Percentiles rank a stretch among this genome's conserved stretches.
These are phyloP conservation scores for Aspergillus japonicus DNA, from an alignment of 2,329 filamentous ascomycete genomes.

Conservation along the genomic window DNA sequence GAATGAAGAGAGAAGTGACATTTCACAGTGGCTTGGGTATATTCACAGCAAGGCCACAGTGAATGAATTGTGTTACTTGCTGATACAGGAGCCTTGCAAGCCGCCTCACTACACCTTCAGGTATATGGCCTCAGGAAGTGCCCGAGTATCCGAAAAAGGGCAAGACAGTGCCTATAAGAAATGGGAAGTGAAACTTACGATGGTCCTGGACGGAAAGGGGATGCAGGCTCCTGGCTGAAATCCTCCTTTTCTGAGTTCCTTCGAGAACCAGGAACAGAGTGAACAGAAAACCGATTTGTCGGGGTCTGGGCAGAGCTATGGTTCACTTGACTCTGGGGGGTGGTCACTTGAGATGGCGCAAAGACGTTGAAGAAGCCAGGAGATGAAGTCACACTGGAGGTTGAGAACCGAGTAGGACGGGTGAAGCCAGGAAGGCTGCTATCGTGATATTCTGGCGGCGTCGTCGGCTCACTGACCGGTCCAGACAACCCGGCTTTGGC, in stretches of 20 bases:
- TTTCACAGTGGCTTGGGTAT: background rate
- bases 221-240: conserved; percentile 60
- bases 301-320: conserved; percentile 51
- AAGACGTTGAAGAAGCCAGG: conserved; percentile 72
- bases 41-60: background rate
- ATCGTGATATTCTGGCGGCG: conserved; percentile 88
- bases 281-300: conserved; percentile 69
- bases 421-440: conserved; percentile 78
- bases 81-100: background rate
- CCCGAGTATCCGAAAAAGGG: background rate
- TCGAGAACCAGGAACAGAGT: conserved; percentile 81
- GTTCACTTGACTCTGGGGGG: conserved; percentile 66
- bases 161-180: background rate
- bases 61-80: conserved; percentile 1
- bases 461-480: conserved; percentile 91
- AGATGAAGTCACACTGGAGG: conserved; percentile 80
- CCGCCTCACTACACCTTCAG: background rate
- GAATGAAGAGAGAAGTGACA: background rate
- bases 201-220: conserved; percentile 70
- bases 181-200: conserved; percentile 62
- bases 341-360: conserved; percentile 73
- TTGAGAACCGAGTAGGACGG: conserved; percentile 83
- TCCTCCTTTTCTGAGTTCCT: conserved; percentile 90
- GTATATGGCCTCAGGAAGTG: background rate
- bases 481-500: conserved; percentile 59